Base-by-base conservation (phyloP, 2,329 filamentous ascomycete genomes). In the Leptosphaerulina australis region DNA sequence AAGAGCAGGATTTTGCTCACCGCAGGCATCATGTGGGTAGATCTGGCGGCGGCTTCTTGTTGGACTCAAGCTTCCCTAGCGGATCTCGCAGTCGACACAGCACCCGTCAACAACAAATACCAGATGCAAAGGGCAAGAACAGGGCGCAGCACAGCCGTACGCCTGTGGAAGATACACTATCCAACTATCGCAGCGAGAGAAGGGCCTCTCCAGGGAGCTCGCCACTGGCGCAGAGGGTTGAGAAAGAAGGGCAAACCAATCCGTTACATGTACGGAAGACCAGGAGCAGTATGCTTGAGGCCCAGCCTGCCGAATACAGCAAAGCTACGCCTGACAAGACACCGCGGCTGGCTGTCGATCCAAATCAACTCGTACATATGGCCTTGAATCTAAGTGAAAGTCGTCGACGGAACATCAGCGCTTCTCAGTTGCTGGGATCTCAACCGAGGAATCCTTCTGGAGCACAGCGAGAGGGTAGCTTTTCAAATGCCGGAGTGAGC, bases 301-400 rank as follows among this genome's bases (percentile, higher is more conserved):
- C 44, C 22, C 5, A 35, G 56, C 15, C 37, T 46, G 6, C 47
- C 17, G 54, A 41, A 17, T 45, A 52, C 30, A 48, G 54, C 34
- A 48, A 48, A 15, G 21, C 45, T 4, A 43, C 50, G 22, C 39
- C 54, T 17, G 54, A 40, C 26, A 38, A 53, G 47, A 55, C 45
- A n/a, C 55, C 67, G 14, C 77, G 73, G 5, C 67, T 88, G 15
- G 85, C 91, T 62, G 81, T 88, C 52, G 92, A 97, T 65, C 88
- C 92, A 6, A 84, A 88, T 3, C 90, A 96, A 71, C 95, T 97
- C 57, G 91, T 97, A 31, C 91, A 91, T 65, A 89, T 97, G 83
- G 93, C 93, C 1, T 75, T 97, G 61, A 94, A 88, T 58, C 75
- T 97, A 39, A 96, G 89, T 76, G 91, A 97, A 72, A 90, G 87